These are phyloP conservation scores for Puccinia triticina DNA, from an alignment of 1,284 basidiomycete genomes.

Conservation along the genomic window DNA sequence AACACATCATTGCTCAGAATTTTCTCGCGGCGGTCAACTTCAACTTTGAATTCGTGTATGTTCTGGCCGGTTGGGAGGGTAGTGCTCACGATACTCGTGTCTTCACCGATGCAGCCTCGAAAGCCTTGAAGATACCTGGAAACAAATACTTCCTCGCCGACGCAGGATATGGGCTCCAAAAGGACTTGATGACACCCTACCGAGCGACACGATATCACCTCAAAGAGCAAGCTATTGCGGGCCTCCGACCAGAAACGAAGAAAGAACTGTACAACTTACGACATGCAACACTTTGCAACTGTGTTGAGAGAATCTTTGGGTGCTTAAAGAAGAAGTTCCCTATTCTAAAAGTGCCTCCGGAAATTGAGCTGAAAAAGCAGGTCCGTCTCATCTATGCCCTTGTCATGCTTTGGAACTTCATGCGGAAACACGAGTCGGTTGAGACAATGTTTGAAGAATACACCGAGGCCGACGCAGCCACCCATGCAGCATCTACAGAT, in stretches of 20 bases:
- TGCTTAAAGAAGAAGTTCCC: neutral
- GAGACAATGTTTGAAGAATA: neutral
- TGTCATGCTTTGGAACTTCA: neutral
- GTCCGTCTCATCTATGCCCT: slow-evolving; percentile 22
- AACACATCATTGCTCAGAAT: slow-evolving; percentile 9
- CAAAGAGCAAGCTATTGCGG: neutral
- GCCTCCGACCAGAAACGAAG: neutral
- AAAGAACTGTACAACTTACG: slow-evolving; percentile 25
- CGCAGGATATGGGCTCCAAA: neutral
- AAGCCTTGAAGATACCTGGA: neutral
- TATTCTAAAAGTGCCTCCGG: neutral
- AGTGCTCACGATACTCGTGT: slow-evolving; percentile 4
- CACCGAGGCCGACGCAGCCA: too few relatives aligned
- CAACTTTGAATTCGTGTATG: neutral
- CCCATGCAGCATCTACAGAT: too few relatives aligned
- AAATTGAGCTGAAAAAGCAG: neutral
- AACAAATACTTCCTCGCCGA: neutral
- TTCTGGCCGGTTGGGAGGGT: slow-evolving; percentile 28
- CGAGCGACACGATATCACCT: neutral
- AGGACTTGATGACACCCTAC: neutral
- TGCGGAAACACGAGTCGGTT: neutral
- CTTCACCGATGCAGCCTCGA: neutral
- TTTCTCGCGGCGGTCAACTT: neutral
- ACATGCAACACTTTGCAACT: slow-evolving; percentile 6
- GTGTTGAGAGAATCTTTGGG: neutral